phyloP scores from a whole-genome alignment of 805 yeast genomes.

The Candida ortonii region DNA sequence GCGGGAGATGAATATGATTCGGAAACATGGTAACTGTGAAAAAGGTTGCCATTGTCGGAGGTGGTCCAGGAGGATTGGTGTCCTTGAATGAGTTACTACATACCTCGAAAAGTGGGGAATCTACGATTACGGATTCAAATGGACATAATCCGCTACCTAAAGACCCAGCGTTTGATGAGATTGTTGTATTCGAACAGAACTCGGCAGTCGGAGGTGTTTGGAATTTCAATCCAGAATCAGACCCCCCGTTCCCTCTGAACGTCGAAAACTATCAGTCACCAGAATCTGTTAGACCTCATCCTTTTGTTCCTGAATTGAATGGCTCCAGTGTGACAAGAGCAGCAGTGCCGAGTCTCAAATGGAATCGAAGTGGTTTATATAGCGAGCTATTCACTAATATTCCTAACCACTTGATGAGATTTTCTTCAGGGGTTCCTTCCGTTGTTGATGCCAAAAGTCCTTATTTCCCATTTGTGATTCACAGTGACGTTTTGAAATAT shows the following conservation, averaged over 20 bases:
- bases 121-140: constrained; percentile 17
- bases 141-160: constrained; percentile 9
- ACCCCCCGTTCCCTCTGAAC: constrained; percentile 21
- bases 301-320: constrained; percentile 27
- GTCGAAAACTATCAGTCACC: constrained; percentile 15
- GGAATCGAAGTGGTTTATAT: constrained; percentile 38
- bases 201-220: constrained; percentile 40
- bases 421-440: constrained; percentile 30
- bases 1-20: too few species aligned
- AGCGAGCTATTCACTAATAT: constrained; percentile 40
- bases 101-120: constrained; percentile 26
- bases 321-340: constrained; percentile 30
- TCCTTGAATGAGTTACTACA: constrained; percentile 31
- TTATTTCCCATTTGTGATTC: constrained; percentile 20
- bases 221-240: constrained; percentile 23
- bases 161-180: constrained; percentile 32
- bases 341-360: constrained; percentile 33
- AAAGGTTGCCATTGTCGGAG: constrained; percentile 34
- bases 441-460: constrained; percentile 20
- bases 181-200: constrained; percentile 41
- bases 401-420: constrained; percentile 37
- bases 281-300: constrained; percentile 12
- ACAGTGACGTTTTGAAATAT: constrained; percentile 19
- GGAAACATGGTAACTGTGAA: too few species aligned
- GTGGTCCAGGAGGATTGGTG: constrained; percentile 32